phyloP scores from a whole-genome alignment of 345 rosid species.

The Linum usitatissimum region DNA sequence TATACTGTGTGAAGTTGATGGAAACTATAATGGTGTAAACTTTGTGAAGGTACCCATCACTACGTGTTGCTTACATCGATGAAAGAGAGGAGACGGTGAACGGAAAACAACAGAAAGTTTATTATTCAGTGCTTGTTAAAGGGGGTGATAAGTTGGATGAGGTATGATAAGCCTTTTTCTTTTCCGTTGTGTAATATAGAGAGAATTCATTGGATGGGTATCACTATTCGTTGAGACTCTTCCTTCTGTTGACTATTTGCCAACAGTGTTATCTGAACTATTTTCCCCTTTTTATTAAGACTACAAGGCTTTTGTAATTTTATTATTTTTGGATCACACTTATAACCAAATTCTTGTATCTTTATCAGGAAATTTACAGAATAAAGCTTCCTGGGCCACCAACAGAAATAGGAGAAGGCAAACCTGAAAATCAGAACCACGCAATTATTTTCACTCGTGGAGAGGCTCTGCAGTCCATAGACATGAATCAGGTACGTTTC shows the following conservation, averaged over 20 bases:
- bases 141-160: conserved; percentile 66
- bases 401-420: conserved; percentile 90
- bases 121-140: conserved; percentile 87
- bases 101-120: conserved; percentile 41
- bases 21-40: conserved; percentile 10
- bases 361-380: conserved; percentile 81
- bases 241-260: no score
- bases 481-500: conserved; percentile 81
- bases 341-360: not conserved
- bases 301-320: not conserved
- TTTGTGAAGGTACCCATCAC: conserved; percentile 62
- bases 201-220: not conserved
- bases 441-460: conserved; percentile 98
- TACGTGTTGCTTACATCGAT: conserved; percentile 91
- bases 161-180: conserved; percentile 31
- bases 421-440: conserved; percentile 98
- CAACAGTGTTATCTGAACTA: no score
- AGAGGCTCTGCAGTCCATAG: conserved; percentile 96
- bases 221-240: no score
- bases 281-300: no score
- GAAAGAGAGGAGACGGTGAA: conserved; percentile 57
- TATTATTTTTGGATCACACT: not conserved
- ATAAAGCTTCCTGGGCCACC: conserved; percentile 95
- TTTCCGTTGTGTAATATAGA: not conserved
- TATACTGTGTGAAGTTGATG: conserved; percentile 2